A percentile compares a stretch with the other conserved stretches of the same genome.
Evolutionary conservation across 2,329 filamentous ascomycete genomes (phyloP).

Genomic region (Cytospora schulzeri): DNA sequence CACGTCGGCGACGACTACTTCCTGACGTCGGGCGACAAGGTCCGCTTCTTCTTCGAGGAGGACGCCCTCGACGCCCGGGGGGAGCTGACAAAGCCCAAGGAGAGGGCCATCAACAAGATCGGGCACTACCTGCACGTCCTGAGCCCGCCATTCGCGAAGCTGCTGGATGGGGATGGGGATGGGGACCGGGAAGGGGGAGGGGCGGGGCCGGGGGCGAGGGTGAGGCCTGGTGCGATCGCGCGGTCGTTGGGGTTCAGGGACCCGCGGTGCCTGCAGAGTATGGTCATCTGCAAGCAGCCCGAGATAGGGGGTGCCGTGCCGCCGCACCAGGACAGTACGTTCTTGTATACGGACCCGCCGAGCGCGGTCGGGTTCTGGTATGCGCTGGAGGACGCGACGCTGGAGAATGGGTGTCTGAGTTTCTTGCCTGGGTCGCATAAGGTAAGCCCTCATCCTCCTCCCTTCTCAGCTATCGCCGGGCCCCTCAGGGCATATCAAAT

Average conservation of each 20-base stretch:
- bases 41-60: slow-evolving; percentile 97
- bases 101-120: slow-evolving; percentile 86
- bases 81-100: slow-evolving; percentile 74
- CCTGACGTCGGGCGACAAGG: slow-evolving; percentile 82
- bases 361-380: slow-evolving; percentile 97
- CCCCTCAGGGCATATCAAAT: no score
- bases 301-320: slow-evolving; percentile 92
- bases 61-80: slow-evolving; percentile 75
- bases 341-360: slow-evolving; percentile 86
- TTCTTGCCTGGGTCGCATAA: slow-evolving; percentile 83
- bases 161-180: slow-evolving; percentile 53
- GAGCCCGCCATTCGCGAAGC: slow-evolving; percentile 64
- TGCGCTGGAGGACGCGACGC: slow-evolving; percentile 87
- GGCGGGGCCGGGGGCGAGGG: slow-evolving; percentile 31
- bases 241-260: slow-evolving; percentile 72
- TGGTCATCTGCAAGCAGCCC: slow-evolving; percentile 98
- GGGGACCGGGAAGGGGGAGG: no score
- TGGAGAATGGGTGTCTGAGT: slow-evolving; percentile 83
- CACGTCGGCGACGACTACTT: slow-evolving; percentile 97
- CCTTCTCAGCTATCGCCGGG: background rate
- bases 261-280: slow-evolving; percentile 82
- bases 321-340: slow-evolving; percentile 89
- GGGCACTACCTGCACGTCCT: slow-evolving; percentile 75
- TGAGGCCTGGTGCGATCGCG: slow-evolving; percentile 63
- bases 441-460: slow-evolving; percentile 10